These are phyloP conservation scores for Fusarium succisae DNA, from an alignment of 2,329 filamentous ascomycete species.

Conservation along the genomic window DNA sequence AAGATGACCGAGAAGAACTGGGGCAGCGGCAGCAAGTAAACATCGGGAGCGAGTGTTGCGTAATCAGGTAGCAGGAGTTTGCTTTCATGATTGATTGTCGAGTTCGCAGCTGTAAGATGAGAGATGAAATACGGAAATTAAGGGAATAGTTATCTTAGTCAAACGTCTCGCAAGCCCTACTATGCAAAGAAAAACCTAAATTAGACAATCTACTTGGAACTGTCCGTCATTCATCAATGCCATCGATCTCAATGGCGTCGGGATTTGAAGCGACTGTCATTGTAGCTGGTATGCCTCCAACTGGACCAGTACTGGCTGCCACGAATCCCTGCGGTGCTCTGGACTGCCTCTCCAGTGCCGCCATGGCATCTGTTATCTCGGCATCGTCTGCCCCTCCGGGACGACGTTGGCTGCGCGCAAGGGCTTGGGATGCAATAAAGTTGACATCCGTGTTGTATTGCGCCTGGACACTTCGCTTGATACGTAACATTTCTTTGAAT, in stretches of 20 bases:
- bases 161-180: constrained; percentile 34
- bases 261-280: constrained; percentile 71
- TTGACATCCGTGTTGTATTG: constrained; percentile 99
- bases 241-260: constrained; percentile 85
- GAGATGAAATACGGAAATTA: constrained; percentile 6
- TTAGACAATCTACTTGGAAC: constrained; percentile 8
- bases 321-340: constrained; percentile 91
- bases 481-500: constrained; percentile 98
- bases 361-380: constrained; percentile 83
- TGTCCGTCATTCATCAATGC: constrained; percentile 66
- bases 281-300: constrained; percentile 58
- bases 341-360: constrained; percentile 86
- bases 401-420: constrained; percentile 81
- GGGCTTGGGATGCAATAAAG: constrained; percentile 95
- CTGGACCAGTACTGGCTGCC: constrained; percentile 79
- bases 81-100: background rate
- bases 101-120: constrained; percentile 18
- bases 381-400: constrained; percentile 54
- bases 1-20: constrained; percentile 64
- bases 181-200: constrained; percentile 25
- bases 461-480: constrained; percentile 96
- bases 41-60: background rate
- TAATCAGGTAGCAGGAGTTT: background rate
- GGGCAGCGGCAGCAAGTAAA: constrained; percentile 47
- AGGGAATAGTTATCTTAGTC: constrained; percentile 22